phyloP scores from a whole-genome alignment of 1,284 basidiomycete species.

The Tausonia pullulans region DNA sequence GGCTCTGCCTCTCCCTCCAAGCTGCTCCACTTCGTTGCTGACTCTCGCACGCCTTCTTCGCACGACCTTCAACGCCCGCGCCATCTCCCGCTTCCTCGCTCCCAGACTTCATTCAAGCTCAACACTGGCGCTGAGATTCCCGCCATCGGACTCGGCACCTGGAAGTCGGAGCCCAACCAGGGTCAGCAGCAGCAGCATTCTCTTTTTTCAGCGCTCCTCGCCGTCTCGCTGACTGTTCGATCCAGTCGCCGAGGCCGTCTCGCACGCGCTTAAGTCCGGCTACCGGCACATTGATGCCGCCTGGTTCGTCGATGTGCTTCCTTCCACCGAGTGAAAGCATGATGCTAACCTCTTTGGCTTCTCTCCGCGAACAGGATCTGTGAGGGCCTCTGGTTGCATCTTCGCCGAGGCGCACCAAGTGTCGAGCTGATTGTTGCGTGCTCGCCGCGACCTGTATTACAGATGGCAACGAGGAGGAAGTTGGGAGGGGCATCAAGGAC shows the following conservation, averaged over 20 bases:
- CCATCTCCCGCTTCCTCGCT: too few species aligned
- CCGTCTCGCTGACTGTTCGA: neutral
- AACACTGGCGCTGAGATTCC: slow-evolving; percentile 34
- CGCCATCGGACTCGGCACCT: slow-evolving; percentile 39
- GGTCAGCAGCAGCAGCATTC: neutral
- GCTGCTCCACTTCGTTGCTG: neutral
- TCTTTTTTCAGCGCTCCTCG: neutral
- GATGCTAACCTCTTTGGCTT: too few species aligned
- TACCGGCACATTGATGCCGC: slow-evolving; percentile 59
- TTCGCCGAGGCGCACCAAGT: too few species aligned
- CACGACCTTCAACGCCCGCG: neutral
- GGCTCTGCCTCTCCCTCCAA: too few species aligned
- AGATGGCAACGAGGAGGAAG: neutral
- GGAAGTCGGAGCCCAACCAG: slow-evolving; percentile 27
- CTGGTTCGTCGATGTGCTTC: slow-evolving; percentile 35
- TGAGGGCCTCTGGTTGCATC: too few species aligned
- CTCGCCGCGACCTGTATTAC: too few species aligned
- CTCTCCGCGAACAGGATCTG: too few species aligned
- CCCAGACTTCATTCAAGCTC: slow-evolving; percentile 17
- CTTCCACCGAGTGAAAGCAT: too few species aligned
- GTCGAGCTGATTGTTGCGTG: too few species aligned
- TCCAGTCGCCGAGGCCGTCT: slow-evolving; percentile 34
- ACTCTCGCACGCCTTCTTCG: neutral
- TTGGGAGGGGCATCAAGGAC: slow-evolving; percentile 4
- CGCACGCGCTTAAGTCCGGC: slow-evolving; percentile 28